A percentile compares a stretch with the other conserved stretches of the same genome.
These are phyloP conservation scores for Xylariaceae sp. DNA, from an alignment of 2,329 filamentous ascomycete species.

Conservation along the genomic window DNA sequence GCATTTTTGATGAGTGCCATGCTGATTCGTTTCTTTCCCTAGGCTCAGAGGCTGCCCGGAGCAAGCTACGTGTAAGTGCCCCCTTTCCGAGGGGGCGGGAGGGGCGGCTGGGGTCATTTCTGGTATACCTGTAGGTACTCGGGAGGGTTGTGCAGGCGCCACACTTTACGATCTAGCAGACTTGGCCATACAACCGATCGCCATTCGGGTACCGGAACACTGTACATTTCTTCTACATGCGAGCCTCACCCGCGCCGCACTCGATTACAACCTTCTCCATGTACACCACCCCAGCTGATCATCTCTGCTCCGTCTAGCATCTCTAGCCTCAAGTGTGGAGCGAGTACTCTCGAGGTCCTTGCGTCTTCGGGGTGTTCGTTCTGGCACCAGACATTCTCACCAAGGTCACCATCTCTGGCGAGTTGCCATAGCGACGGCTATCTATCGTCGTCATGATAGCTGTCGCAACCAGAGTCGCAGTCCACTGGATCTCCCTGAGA, in stretches of 20 bases:
- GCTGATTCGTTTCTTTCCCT: slow-evolving; percentile 14
- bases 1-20: slow-evolving; percentile 14
- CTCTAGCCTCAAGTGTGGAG: background rate
- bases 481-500: background rate
- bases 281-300: slow-evolving; percentile 8
- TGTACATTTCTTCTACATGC: slow-evolving; percentile 13
- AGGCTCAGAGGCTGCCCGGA: slow-evolving; percentile 17
- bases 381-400: background rate
- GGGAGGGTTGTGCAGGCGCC: slow-evolving; percentile 32
- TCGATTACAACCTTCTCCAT: slow-evolving; percentile 8
- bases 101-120: slow-evolving; percentile 25
- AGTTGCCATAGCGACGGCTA: background rate
- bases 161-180: slow-evolving; percentile 27
- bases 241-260: slow-evolving; percentile 19
- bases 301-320: background rate
- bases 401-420: background rate
- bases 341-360: no score
- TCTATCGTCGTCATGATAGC: background rate
- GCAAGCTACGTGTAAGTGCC: slow-evolving; percentile 25
- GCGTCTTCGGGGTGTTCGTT: no score
- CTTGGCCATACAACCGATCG: slow-evolving; percentile 24
- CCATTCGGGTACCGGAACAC: slow-evolving; percentile 23
- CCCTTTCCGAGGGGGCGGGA: slow-evolving; percentile 30
- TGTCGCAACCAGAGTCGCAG: background rate
- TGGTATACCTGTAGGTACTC: slow-evolving; percentile 18